Evolutionary conservation across 805 yeast species (phyloP), one percentile per base, ranked within the genome.

Genomic region (Metschnikowia cubensis): DNA sequence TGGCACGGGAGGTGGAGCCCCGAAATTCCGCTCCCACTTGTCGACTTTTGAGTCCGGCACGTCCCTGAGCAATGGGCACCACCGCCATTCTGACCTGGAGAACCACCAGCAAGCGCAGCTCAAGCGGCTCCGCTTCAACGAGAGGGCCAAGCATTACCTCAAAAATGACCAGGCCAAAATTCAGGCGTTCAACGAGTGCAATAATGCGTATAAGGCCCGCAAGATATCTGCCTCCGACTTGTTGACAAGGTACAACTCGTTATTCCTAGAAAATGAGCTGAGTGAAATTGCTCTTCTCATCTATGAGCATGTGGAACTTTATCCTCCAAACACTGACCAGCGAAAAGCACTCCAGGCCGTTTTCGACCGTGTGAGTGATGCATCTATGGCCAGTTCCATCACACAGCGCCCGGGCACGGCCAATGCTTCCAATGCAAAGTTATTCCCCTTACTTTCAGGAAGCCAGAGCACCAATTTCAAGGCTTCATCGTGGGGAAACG

Each of bases 141-240:
- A 89, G 63, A 75, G 96, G 61, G 96, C 96, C 1, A 83, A 85
- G 62, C 90, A 87, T 64, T 87, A 89, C 62, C 67, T 87, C 47
- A 75, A 80, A 46, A 82, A 84, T 56, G 74, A 83, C 29, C 64
- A 65, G 11, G 64, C 67, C 6, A 71, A 71, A 7, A 73, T 83
- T 54, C 70, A 71, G 7, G 61, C 69, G 46, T 89, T 89, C 63
- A 62, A 67, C 22, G 64, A 67, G 1, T 52, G 80, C 13, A 86
- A 84, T 59, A 68, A 68, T 17, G 61, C 68, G 10, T 87, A 70
- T 60, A 72, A 74, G 35, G 64, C 74, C 29, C 74, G 74, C 37
- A 67, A 70, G 18, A 56, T 85, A 1, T 64, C 75, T 5, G 83
- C 85, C 0, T 54, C 62, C 3, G 81, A 77, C 10, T 63, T 88